Percentiles rank a stretch among this genome's conserved stretches.
These are phyloP conservation scores for Tetracladium maxilliforme DNA, from an alignment of 2,329 filamentous ascomycete genomes.

Conservation along the genomic window DNA sequence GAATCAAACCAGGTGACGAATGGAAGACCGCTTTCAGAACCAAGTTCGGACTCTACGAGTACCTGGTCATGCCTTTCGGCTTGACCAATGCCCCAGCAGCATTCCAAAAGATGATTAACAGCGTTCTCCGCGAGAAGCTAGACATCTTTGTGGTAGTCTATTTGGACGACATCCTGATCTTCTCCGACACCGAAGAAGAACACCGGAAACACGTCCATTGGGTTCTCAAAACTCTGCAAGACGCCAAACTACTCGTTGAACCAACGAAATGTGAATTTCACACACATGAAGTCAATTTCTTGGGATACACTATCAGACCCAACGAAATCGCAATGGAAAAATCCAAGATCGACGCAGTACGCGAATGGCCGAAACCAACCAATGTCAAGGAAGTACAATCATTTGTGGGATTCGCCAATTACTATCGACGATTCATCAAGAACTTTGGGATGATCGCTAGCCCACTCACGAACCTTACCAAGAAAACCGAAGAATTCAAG, in stretches of 20 bases:
- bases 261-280: constrained; percentile 7
- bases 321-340: constrained; percentile 7
- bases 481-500: constrained; percentile 4
- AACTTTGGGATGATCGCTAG: constrained; percentile 8
- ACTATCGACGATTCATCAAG: constrained; percentile 15
- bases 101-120: constrained; percentile 5
- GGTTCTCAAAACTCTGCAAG: constrained; percentile 1
- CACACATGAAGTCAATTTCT: constrained; percentile 5
- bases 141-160: constrained; percentile 3
- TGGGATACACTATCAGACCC: constrained; percentile 5
- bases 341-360: constrained; percentile 6
- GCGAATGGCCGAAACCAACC: constrained; percentile 6
- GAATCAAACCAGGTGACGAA: constrained; percentile 6
- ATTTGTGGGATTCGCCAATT: constrained; percentile 17
- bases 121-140: background rate
- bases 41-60: constrained; percentile 4
- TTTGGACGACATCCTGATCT: constrained; percentile 6
- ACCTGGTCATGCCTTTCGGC: constrained; percentile 4
- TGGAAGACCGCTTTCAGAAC: constrained; percentile 8
- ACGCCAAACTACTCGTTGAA: constrained; percentile 2
- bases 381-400: constrained; percentile 9
- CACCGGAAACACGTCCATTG: constrained; percentile 1
- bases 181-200: constrained; percentile 1
- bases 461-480: constrained; percentile 9
- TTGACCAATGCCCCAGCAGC: constrained; percentile 5